A percentile compares a stretch with the other conserved stretches of the same genome.
These are phyloP conservation scores for Geosiphon pyriformis DNA, from an alignment of 192 early-diverging fungal species.

Conservation along the genomic window DNA sequence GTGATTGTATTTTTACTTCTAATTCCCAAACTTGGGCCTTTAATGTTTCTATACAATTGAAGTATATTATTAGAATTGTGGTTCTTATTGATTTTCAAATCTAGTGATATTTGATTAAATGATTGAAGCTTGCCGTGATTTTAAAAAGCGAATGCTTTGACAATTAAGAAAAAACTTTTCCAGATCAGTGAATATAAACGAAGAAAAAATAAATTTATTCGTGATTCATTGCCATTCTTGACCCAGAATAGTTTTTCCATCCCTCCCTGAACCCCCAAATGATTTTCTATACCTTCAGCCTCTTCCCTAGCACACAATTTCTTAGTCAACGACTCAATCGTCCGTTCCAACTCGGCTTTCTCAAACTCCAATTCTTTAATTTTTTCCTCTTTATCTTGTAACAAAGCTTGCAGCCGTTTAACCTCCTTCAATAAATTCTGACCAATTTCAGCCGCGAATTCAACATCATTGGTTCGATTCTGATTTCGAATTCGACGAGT, in stretches of 20 bases:
- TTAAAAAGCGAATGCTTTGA: neutral
- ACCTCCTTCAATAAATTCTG: constrained; percentile 39
- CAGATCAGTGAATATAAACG: neutral
- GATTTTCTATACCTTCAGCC: constrained; percentile 52
- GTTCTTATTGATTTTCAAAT: no score
- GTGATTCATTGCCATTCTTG: no score
- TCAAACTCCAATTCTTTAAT: constrained; percentile 44
- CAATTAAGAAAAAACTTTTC: neutral
- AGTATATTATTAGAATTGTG: neutral
- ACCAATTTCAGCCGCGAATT: constrained; percentile 45
- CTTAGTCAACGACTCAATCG: constrained; percentile 42
- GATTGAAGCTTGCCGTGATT: no score
- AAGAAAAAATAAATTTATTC: no score
- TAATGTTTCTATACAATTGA: constrained; percentile 36
- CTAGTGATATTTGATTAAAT: no score
- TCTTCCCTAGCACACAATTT: constrained; percentile 49
- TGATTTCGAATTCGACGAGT: neutral
- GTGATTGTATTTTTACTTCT: constrained; percentile 45
- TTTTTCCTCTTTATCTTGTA: constrained; percentile 41
- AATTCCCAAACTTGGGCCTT: constrained; percentile 55
- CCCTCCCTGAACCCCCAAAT: constrained; percentile 49
- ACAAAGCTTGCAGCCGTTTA: constrained; percentile 35
- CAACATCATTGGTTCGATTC: constrained; percentile 37
- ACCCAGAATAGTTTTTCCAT: no score
- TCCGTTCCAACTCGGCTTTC: constrained; percentile 47